These are phyloP conservation scores for Linum lewisii DNA, from an alignment of 345 rosid genomes.

Conservation along the genomic window DNA sequence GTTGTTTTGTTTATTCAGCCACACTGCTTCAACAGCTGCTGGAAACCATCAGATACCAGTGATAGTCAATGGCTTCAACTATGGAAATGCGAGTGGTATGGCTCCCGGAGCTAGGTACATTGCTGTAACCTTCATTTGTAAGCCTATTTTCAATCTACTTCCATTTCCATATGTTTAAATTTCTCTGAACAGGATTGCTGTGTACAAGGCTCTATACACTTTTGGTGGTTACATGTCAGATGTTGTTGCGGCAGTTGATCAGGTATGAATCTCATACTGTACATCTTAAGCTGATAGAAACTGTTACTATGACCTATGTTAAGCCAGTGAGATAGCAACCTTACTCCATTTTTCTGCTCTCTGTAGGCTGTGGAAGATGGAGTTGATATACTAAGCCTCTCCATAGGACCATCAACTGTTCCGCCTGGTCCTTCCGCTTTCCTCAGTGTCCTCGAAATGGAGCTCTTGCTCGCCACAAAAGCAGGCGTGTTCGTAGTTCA, in stretches of 20 bases:
- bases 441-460: slow-evolving; percentile 33
- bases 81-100: slow-evolving; percentile 45
- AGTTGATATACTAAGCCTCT: slow-evolving; percentile 35
- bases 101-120: slow-evolving; percentile 43
- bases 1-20: slow-evolving; percentile 18
- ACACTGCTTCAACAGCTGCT: slow-evolving; percentile 43
- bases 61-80: slow-evolving; percentile 29
- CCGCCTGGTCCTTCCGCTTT: slow-evolving; percentile 41
- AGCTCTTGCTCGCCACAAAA: slow-evolving; percentile 35
- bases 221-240: slow-evolving; percentile 45
- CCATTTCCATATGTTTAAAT: not conserved
- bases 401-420: slow-evolving; percentile 34
- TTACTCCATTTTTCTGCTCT: not conserved
- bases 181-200: slow-evolving; percentile 28
- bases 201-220: slow-evolving; percentile 38
- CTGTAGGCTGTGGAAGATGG: slow-evolving; percentile 44
- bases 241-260: slow-evolving; percentile 46
- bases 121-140: not conserved
- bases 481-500: slow-evolving; percentile 42
- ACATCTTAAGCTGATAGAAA: too few species aligned
- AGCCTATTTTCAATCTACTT: not conserved
- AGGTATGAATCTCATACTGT: slow-evolving; percentile 18
- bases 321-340: too few species aligned
- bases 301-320: too few species aligned
- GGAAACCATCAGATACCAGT: slow-evolving; percentile 31